phyloP scores from a whole-genome alignment of 495 filamentous ascomycete genomes.

The Bombardia bombarda region DNA sequence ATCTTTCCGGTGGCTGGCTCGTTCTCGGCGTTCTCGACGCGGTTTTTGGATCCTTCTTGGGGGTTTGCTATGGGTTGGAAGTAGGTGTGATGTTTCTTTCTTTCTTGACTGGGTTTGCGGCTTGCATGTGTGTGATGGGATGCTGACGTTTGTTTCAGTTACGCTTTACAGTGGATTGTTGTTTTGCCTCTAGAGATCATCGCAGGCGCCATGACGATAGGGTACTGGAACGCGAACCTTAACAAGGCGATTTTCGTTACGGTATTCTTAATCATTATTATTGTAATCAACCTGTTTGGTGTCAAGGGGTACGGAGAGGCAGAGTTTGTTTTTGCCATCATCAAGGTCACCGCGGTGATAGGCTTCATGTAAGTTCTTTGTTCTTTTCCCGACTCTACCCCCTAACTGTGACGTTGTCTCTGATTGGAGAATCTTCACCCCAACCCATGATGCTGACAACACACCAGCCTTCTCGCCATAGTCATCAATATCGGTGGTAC shows the following conservation, averaged over 20 bases:
- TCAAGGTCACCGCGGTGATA: slow-evolving; percentile 82
- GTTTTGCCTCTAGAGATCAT: slow-evolving; percentile 88
- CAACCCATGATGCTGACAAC: not conserved
- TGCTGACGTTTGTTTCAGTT: slow-evolving; percentile 37
- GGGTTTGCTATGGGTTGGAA: slow-evolving; percentile 99
- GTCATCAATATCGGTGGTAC: slow-evolving; percentile 76
- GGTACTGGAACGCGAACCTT: slow-evolving; percentile 67
- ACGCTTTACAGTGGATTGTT: slow-evolving; percentile 90
- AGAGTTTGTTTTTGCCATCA: slow-evolving; percentile 78
- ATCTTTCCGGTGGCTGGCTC: slow-evolving; percentile 87
- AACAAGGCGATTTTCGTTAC: slow-evolving; percentile 76
- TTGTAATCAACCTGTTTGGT: slow-evolving; percentile 77
- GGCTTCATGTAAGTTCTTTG: slow-evolving; percentile 65
- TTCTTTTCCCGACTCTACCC: too few relatives aligned
- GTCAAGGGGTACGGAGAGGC: slow-evolving; percentile 87
- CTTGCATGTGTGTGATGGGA: not conserved
- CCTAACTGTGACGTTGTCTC: too few relatives aligned
- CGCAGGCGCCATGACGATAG: slow-evolving; percentile 79
- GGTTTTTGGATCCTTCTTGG: slow-evolving; percentile 92
- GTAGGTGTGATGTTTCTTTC: slow-evolving; percentile 20
- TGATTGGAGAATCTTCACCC: too few relatives aligned
- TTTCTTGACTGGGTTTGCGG: not conserved
- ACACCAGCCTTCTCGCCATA: slow-evolving; percentile 62
- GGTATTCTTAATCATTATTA: slow-evolving; percentile 68
- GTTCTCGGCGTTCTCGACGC: slow-evolving; percentile 84